phyloP scores from a whole-genome alignment of 352 stramenopile species.

The Pythium monospermum region DNA sequence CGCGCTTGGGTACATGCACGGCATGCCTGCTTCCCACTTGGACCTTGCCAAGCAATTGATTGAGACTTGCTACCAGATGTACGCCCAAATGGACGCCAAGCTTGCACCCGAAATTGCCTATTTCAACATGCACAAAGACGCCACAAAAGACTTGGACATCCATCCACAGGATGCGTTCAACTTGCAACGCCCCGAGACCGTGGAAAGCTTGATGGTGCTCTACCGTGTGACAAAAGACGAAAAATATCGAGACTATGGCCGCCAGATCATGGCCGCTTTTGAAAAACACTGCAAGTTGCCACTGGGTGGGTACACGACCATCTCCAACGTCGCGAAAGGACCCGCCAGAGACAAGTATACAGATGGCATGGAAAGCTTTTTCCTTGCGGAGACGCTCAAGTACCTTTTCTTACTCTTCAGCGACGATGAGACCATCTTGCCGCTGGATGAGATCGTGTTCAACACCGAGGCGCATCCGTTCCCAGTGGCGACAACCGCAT shows the following conservation, averaged over 20 bases:
- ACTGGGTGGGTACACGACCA: constrained; percentile 54
- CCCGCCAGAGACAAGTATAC: constrained; percentile 38
- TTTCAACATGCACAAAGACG: constrained; percentile 58
- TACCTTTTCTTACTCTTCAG: constrained; percentile 92
- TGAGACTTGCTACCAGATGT: constrained; percentile 87
- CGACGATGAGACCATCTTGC: constrained; percentile 65
- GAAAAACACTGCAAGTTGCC: constrained; percentile 72
- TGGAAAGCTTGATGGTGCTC: constrained; percentile 90
- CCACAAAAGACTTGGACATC: constrained; percentile 48
- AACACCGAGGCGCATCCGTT: constrained; percentile 88
- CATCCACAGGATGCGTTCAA: constrained; percentile 69
- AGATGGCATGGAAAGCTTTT: constrained; percentile 90
- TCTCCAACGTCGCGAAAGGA: constrained; percentile 50
- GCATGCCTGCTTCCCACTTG: constrained; percentile 59
- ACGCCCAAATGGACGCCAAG: constrained; percentile 70
- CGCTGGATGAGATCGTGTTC: constrained; percentile 84
- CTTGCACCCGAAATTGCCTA: constrained; percentile 86
- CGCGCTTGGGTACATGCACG: constrained; percentile 69
- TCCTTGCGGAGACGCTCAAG: constrained; percentile 92
- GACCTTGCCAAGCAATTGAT: constrained; percentile 73
- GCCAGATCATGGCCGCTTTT: constrained; percentile 84
- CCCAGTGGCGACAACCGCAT: constrained; percentile 36
- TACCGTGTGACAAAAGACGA: constrained; percentile 87
- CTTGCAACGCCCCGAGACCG: constrained; percentile 86
- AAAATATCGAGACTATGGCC: constrained; percentile 83